These are phyloP conservation scores for Gentiana straminea DNA, from an alignment of 257 asterid genomes.

Conservation along the genomic window DNA sequence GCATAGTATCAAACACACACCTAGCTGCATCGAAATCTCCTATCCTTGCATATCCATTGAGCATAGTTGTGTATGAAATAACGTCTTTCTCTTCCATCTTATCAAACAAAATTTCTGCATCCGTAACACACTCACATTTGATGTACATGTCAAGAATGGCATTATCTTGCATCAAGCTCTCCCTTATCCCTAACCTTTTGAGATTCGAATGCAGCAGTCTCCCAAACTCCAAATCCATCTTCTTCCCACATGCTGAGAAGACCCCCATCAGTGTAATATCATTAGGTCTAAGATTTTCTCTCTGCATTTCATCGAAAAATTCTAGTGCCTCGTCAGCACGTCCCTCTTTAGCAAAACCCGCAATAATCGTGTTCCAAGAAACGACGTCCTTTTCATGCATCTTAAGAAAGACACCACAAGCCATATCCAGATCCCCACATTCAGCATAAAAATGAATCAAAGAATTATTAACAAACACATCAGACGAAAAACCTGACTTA, in stretches of 20 bases:
- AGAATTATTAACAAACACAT: slow-evolving; percentile 51
- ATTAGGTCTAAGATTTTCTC: slow-evolving; percentile 47
- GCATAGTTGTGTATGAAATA: slow-evolving; percentile 65
- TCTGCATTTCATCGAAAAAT: slow-evolving; percentile 41
- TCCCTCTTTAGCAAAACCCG: slow-evolving; percentile 47
- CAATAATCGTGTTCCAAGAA: slow-evolving; percentile 78
- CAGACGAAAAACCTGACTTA: slow-evolving; percentile 40
- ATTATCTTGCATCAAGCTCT: slow-evolving; percentile 37
- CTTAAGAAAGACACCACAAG: slow-evolving; percentile 35
- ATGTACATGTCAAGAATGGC: slow-evolving; percentile 74
- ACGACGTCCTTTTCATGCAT: slow-evolving; percentile 58
- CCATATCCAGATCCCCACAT: slow-evolving; percentile 51
- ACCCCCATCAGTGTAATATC: slow-evolving; percentile 61
- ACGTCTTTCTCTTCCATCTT: slow-evolving; percentile 51
- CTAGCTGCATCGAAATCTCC: slow-evolving; percentile 56
- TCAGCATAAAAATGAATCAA: slow-evolving; percentile 54
- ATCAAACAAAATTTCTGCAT: slow-evolving; percentile 43
- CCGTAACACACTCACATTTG: slow-evolving; percentile 52
- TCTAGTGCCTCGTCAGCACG: slow-evolving; percentile 40
- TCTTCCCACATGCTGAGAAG: slow-evolving; percentile 52
- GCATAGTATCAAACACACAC: slow-evolving; percentile 37
- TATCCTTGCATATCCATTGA: slow-evolving; percentile 52
- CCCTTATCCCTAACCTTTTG: slow-evolving; percentile 30
- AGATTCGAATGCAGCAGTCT: slow-evolving; percentile 50
- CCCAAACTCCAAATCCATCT: slow-evolving; percentile 46